phyloP scores from a whole-genome alignment of 176 grass and related monocot species.

The Musa troglodytarum region DNA sequence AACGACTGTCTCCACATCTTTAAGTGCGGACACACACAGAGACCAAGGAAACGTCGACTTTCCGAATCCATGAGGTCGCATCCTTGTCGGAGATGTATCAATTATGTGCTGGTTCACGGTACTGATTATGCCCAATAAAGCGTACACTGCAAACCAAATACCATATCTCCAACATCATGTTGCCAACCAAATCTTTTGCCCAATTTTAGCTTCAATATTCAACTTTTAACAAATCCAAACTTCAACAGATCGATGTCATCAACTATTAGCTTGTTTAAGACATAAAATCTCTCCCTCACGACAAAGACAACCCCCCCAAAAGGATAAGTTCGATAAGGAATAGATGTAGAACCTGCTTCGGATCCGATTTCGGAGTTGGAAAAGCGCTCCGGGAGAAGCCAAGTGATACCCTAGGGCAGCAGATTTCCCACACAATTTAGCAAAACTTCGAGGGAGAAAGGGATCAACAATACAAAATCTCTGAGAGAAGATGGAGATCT shows the following conservation, averaged over 20 bases:
- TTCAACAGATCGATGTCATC: not conserved
- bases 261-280: not conserved
- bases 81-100: conserved; percentile 36
- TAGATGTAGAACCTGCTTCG: conserved; percentile 61
- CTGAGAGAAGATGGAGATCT: not conserved
- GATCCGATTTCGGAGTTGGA: conserved; percentile 84
- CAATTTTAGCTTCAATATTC: not conserved
- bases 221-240: not conserved
- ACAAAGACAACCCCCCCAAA: not conserved
- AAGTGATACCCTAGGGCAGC: conserved; percentile 56
- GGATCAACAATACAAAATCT: not conserved
- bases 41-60: conserved; percentile 58
- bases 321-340: not conserved
- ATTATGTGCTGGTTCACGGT: conserved; percentile 96
- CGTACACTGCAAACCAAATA: conserved; percentile 56
- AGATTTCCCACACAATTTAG: not conserved
- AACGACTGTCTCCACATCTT: conserved; percentile 83
- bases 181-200: not conserved
- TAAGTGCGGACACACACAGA: conserved; percentile 68
- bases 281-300: not conserved
- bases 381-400: conserved; percentile 91
- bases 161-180: not conserved
- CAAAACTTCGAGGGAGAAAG: not conserved
- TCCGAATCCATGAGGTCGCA: conserved; percentile 22
- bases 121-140: conserved; percentile 80